Evolutionary conservation across 73 alveolate species (phyloP).

Genomic region (Vitrella brassicaformis): DNA sequence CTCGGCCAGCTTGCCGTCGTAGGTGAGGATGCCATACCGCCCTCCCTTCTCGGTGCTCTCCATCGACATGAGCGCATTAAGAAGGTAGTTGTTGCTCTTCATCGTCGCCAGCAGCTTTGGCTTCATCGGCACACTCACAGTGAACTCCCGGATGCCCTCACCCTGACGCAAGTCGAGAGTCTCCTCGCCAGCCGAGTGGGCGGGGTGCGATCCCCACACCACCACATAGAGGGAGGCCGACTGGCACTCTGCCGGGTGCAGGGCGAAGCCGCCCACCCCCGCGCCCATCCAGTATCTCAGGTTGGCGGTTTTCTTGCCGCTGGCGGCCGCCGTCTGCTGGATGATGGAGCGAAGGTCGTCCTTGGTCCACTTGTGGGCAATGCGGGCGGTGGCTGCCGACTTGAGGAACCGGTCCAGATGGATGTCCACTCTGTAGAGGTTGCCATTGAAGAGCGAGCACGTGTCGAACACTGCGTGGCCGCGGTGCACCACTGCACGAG

Average conservation of each 20-base stretch:
- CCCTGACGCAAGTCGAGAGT: no score
- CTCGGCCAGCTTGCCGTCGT: slow-evolving; percentile 10
- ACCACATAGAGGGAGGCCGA: not conserved
- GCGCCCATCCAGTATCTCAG: not conserved
- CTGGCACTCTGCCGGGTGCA: not conserved
- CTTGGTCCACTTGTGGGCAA: not conserved
- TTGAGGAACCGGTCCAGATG: slow-evolving; percentile 27
- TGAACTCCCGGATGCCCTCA: not conserved
- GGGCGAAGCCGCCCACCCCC: not conserved
- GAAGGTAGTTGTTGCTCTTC: slow-evolving; percentile 34
- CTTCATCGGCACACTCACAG: slow-evolving; percentile 16
- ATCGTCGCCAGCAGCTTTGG: slow-evolving; percentile 22
- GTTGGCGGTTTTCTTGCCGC: not conserved
- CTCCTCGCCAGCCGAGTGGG: not conserved
- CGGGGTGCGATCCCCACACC: not conserved
- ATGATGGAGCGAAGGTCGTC: not conserved
- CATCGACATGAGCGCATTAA: slow-evolving; percentile 19
- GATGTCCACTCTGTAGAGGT: slow-evolving; percentile 18
- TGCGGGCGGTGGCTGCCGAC: slow-evolving; percentile 10
- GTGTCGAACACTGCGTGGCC: slow-evolving; percentile 36
- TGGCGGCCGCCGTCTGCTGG: not conserved
- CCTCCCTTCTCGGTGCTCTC: not conserved
- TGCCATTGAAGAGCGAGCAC: slow-evolving; percentile 22
- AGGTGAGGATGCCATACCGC: not conserved
- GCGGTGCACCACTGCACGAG: slow-evolving; percentile 1